phyloP scores from a whole-genome alignment of 2,329 filamentous ascomycete species.

The Aspergillus pseudoviridinutans region DNA sequence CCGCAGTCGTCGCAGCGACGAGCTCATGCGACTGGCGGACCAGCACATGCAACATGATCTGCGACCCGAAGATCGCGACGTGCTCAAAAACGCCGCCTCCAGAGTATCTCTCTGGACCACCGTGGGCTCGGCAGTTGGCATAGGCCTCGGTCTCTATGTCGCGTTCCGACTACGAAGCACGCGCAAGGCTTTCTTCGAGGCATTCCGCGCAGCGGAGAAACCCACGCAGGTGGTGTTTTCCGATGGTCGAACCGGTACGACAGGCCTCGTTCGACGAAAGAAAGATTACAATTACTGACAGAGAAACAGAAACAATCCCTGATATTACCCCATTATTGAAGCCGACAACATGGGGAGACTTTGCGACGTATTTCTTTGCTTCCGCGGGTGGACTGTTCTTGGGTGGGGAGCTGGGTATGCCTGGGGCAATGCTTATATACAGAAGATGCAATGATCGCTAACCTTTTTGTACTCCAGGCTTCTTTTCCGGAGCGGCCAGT shows the following conservation, averaged over 20 bases:
- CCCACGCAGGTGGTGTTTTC: conserved; percentile 61
- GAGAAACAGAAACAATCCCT: conserved; percentile 53
- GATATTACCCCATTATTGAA: conserved; percentile 57
- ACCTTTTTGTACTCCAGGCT: conserved; percentile 33
- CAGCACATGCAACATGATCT: conserved; percentile 58
- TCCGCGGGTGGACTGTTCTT: conserved; percentile 59
- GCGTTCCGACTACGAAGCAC: conserved; percentile 55
- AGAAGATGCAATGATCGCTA: not conserved
- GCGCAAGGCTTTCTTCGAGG: conserved; percentile 57
- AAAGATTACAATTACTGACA: not conserved
- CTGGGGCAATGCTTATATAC: not conserved
- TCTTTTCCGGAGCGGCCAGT: conserved; percentile 54
- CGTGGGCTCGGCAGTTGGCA: conserved; percentile 57
- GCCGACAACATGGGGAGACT: conserved; percentile 56
- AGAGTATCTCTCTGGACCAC: conserved; percentile 54
- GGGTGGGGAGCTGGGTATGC: conserved; percentile 54
- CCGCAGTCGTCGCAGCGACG: conserved; percentile 45
- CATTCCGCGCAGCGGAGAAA: conserved; percentile 58
- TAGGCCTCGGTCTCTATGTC: conserved; percentile 56
- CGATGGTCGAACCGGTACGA: conserved; percentile 54
- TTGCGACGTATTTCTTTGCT: conserved; percentile 62
- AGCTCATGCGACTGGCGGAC: conserved; percentile 54
- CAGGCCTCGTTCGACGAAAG: not conserved
- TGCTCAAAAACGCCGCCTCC: conserved; percentile 52
- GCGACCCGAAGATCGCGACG: conserved; percentile 55